Conservation (phyloP, 352 stramenopile species). For the Globisporangium yorkense region DNA sequence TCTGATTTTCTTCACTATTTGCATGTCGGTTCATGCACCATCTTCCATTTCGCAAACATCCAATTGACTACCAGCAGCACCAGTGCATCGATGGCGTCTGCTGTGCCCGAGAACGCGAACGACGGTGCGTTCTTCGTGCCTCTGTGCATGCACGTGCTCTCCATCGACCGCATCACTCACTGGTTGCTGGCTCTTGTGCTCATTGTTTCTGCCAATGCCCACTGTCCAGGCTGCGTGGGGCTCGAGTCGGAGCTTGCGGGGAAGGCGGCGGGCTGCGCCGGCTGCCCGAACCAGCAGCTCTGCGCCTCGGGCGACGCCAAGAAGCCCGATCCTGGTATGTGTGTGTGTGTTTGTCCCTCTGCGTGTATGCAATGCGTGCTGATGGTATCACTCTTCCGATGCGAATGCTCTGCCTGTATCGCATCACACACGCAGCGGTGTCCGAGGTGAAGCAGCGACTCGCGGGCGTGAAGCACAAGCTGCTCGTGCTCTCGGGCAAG, state of each 20-base stretch:
- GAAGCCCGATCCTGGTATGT: slow-evolving; percentile 73
- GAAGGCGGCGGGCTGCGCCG: slow-evolving; percentile 92
- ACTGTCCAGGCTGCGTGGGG: slow-evolving; percentile 87
- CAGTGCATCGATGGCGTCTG: slow-evolving; percentile 2
- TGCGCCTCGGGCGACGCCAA: slow-evolving; percentile 92
- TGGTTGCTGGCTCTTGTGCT: neutral
- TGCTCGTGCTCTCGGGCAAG: slow-evolving; percentile 99
- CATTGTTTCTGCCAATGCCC: neutral
- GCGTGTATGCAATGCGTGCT: slow-evolving; percentile 20
- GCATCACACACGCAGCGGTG: slow-evolving; percentile 23
- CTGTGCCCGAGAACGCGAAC: slow-evolving; percentile 57
- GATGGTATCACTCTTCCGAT: neutral
- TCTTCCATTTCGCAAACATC: too few relatives aligned
- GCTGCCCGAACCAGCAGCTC: slow-evolving; percentile 96
- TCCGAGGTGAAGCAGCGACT: slow-evolving; percentile 88
- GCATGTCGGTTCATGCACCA: too few relatives aligned
- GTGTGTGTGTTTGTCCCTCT: slow-evolving; percentile 11
- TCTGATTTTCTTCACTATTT: too few relatives aligned
- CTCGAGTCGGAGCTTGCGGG: slow-evolving; percentile 92
- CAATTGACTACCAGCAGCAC: too few relatives aligned
- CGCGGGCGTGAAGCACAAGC: slow-evolving; percentile 91
- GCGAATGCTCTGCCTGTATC: too few relatives aligned
- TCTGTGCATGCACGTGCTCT: neutral
- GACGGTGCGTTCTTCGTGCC: slow-evolving; percentile 22
- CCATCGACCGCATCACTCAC: neutral